These are phyloP conservation scores for Lepidium campestre DNA, from an alignment of 441 rosid species.

Conservation along the genomic window DNA sequence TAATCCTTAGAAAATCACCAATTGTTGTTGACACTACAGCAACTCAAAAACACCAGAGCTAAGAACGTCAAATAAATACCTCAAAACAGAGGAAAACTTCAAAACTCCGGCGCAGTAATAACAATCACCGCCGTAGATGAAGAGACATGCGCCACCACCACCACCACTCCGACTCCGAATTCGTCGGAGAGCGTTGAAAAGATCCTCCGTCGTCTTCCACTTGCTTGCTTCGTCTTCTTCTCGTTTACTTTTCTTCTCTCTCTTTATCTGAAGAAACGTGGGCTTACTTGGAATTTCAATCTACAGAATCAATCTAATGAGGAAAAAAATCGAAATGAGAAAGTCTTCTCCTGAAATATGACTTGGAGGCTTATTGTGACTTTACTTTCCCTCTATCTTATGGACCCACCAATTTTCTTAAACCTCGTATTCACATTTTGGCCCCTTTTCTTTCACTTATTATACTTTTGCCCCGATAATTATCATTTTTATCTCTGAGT, in stretches of 20 bases:
- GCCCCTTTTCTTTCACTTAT: not conserved
- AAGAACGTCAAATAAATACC: not conserved
- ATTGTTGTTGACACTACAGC: not conserved
- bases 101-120: not conserved
- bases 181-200: not conserved
- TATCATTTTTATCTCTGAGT: not conserved
- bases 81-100: not conserved
- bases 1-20: not conserved
- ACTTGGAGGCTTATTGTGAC: constrained; percentile 1
- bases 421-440: not conserved
- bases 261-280: constrained; percentile 16
- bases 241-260: constrained; percentile 20
- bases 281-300: constrained; percentile 11
- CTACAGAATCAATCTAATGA: constrained; percentile 13
- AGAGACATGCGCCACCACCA: not conserved
- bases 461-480: not conserved
- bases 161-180: not conserved
- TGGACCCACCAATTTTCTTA: constrained; percentile 18
- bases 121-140: not conserved
- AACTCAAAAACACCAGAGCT: not conserved
- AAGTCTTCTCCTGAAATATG: constrained; percentile 4
- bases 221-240: not conserved
- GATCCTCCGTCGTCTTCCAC: not conserved
- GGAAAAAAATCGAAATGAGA: not conserved
- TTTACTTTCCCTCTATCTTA: constrained; percentile 7